phyloP scores from a whole-genome alignment of 2,329 filamentous ascomycete species.

The Diplodia mutila region DNA sequence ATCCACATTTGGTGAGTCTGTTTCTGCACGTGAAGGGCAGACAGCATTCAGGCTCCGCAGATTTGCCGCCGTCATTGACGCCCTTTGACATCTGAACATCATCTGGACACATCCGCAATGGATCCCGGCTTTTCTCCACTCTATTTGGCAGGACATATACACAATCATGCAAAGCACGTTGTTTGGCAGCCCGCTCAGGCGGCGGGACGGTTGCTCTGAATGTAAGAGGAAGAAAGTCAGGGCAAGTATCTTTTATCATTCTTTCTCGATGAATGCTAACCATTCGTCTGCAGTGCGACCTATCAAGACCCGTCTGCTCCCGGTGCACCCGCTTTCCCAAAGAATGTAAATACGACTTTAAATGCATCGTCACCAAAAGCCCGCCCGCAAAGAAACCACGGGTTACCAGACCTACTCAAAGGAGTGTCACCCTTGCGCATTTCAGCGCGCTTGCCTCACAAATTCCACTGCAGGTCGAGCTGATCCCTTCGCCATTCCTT shows the following conservation, averaged over 20 bases:
- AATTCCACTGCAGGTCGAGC: too few relatives aligned
- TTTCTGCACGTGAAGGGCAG: not conserved
- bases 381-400: not conserved
- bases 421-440: too few relatives aligned
- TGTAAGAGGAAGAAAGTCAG: not conserved
- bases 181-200: not conserved
- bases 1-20: too few relatives aligned
- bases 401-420: too few relatives aligned
- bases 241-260: too few relatives aligned
- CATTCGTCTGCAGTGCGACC: not conserved
- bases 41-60: not conserved
- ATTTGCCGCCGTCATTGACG: not conserved
- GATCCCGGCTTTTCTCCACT: not conserved
- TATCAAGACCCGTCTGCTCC: not conserved
- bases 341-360: not conserved
- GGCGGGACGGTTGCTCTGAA: conserved; percentile 3
- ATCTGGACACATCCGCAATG: not conserved
- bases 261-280: too few relatives aligned
- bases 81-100: not conserved
- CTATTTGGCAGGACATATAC: too few relatives aligned
- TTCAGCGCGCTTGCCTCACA: too few relatives aligned
- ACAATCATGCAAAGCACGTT: not conserved
- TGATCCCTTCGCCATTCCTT: too few relatives aligned
- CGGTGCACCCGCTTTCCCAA: not conserved
- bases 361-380: not conserved